phyloP scores from a whole-genome alignment of 495 filamentous ascomycete genomes.

The Cenococcum geophilum region DNA sequence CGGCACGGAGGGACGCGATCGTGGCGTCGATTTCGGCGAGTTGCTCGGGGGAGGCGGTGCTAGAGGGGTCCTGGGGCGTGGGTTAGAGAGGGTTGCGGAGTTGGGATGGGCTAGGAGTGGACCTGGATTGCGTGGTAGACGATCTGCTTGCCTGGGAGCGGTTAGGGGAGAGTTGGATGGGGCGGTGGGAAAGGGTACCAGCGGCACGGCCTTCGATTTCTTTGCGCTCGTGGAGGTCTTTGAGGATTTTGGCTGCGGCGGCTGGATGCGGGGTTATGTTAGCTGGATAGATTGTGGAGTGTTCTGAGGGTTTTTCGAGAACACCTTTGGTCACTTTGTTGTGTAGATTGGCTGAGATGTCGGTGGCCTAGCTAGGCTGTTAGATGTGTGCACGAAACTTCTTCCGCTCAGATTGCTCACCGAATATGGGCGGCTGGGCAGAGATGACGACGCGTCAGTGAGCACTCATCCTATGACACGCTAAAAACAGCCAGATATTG shows the following conservation, averaged over 20 bases:
- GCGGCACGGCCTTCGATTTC: slow-evolving; percentile 53
- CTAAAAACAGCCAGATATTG: not conserved
- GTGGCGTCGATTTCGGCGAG: slow-evolving; percentile 45
- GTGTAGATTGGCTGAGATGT: slow-evolving; percentile 61
- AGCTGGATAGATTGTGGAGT: not conserved
- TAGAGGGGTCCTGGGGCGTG: slow-evolving; percentile 37
- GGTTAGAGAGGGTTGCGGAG: not conserved
- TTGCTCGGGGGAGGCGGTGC: slow-evolving; percentile 43
- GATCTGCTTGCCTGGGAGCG: slow-evolving; percentile 51
- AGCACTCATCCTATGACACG: not conserved
- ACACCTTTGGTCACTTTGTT: slow-evolving; percentile 61
- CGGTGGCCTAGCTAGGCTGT: slow-evolving; percentile 48
- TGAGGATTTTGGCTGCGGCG: slow-evolving; percentile 55
- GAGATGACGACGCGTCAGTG: not conserved
- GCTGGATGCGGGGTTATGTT: slow-evolving; percentile 34
- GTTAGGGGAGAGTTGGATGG: not conserved
- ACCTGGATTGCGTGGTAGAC: slow-evolving; percentile 58
- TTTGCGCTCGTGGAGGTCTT: slow-evolving; percentile 56
- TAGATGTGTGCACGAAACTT: slow-evolving; percentile 11
- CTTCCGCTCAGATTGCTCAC: slow-evolving; percentile 35
- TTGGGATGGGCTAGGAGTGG: not conserved
- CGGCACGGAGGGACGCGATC: slow-evolving; percentile 48
- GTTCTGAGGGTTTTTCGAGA: not conserved
- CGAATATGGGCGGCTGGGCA: slow-evolving; percentile 55
- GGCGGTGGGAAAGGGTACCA: slow-evolving; percentile 38